Evolutionary conservation across 1,284 basidiomycete genomes (phyloP), one percentile per base, ranked within the genome.

Genomic region (Trametes pubescens): DNA sequence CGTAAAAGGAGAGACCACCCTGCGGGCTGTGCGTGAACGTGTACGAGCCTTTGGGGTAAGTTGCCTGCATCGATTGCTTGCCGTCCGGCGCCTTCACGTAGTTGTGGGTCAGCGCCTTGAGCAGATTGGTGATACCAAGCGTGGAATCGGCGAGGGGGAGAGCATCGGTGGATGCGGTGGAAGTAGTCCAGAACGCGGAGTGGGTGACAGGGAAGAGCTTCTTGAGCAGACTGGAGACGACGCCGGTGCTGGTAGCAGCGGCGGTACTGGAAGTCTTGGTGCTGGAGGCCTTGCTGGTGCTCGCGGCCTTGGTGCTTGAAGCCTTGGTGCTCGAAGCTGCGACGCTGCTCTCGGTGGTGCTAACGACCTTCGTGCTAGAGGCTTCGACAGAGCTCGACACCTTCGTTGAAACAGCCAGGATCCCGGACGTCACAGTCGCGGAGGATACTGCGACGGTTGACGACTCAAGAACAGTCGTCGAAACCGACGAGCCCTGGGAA

Each of bases 1-100:
- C 86, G 69, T 91, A 91, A 73, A 91, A 90, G 60, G 88, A 83
- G 3, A 86, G 79, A 4, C 88, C 89, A 35, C 89, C 89, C 52
- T 77, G 71, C 6, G 85, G 84, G 7, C 76, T 73, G 53, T 78
- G 79, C 0, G 85, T 84, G 6, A 88, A 87, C 68, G 86, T 86
- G 73, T 84, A 83, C 3, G 88, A 89, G 59, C 81, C 78, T 40
- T 80, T 77, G 9, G 87, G 87, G 72, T 87, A 91, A 64, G 82
- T 71, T 4, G 89, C 76, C 62, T 85, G 83, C 35, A 90, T 81
- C 8, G 81, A 74, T 55, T 68, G 62, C 75, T 81, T 81, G 70
- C 84, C 82, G 59, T 85, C 83, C 34, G 81, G 82, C 2, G 82
- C 82, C 43, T 71, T 61, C 53, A 78, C 76, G 70, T 81, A 83